A percentile compares a stretch with the other conserved stretches of the same genome.
phyloP scores from a whole-genome alignment of 23 red algal species.

The Pyropia yezoensis region DNA sequence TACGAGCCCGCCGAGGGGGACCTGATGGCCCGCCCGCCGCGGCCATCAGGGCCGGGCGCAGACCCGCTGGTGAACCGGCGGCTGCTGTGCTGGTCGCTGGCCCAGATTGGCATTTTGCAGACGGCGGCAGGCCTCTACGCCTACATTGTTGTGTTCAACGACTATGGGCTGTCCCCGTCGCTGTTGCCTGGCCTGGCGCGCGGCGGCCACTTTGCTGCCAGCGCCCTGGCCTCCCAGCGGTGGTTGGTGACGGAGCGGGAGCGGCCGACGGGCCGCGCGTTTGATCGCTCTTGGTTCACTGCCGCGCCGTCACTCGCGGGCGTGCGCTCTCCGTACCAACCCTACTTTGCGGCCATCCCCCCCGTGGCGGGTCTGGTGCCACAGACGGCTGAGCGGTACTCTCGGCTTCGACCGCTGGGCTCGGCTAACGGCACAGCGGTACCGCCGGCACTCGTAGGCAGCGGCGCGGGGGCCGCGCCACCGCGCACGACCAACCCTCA shows the following conservation, averaged over 20 bases:
- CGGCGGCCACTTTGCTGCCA: constrained; percentile 33
- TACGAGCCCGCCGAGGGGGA: constrained; percentile 45
- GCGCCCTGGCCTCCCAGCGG: constrained; percentile 17
- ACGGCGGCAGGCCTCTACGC: constrained; percentile 47
- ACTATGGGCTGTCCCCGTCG: constrained; percentile 38
- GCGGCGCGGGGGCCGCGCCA: no score
- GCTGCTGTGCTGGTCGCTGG: constrained; percentile 30
- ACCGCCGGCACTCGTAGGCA: no score
- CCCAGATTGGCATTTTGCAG: constrained; percentile 54
- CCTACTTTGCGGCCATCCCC: no score
- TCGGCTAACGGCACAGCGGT: no score
- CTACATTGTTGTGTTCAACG: constrained; percentile 36
- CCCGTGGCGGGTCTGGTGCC: no score
- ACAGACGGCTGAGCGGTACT: no score
- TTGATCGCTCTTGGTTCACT: not conserved
- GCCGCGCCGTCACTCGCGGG: no score
- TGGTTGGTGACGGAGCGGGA: constrained; percentile 40
- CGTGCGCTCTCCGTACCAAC: no score
- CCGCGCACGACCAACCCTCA: not conserved
- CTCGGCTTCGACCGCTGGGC: no score
- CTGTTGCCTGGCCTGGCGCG: constrained; percentile 14
- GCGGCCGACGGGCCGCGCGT: constrained; percentile 17
- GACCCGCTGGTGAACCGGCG: constrained; percentile 35
- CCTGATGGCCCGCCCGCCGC: constrained; percentile 44
- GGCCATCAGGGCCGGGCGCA: constrained; percentile 1